Percentiles rank a stretch among this genome's conserved stretches.
Evolutionary conservation across 208 protist species (phyloP).

Genomic region (Naegleria lovaniensis): DNA sequence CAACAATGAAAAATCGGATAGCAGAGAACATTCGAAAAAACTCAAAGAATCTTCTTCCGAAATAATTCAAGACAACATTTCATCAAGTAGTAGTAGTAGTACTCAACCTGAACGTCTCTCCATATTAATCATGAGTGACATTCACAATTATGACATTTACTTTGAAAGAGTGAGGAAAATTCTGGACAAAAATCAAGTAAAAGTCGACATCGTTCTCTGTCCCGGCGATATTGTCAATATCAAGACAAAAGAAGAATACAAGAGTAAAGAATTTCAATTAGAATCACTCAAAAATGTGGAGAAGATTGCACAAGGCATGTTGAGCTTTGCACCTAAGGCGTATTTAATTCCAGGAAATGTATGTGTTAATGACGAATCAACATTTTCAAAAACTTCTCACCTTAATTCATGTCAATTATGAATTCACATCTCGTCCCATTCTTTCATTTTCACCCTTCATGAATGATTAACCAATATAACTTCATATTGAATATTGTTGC

Average conservation of each 20-base stretch:
- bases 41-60: no score
- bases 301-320: neutral
- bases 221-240: neutral
- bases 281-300: neutral
- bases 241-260: neutral
- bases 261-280: neutral
- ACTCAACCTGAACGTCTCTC: neutral
- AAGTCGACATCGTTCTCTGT: neutral
- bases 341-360: slow-evolving; percentile 7
- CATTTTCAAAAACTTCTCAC: no score
- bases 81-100: no score
- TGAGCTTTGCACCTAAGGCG: neutral
- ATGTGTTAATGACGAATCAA: neutral
- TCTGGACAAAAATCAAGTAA: neutral
- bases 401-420: no score
- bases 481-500: no score
- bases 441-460: no score
- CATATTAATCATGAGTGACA: neutral
- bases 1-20: no score
- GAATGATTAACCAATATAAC: no score
- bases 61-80: no score
- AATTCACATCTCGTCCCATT: no score
- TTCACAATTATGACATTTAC: neutral
- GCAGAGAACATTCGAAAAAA: no score
- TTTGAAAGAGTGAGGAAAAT: neutral